Percentiles rank a stretch among this genome's conserved stretches.
These are phyloP conservation scores for Phalaenopsis equestris DNA, from an alignment of 106 monocot species.

Conservation along the genomic window DNA sequence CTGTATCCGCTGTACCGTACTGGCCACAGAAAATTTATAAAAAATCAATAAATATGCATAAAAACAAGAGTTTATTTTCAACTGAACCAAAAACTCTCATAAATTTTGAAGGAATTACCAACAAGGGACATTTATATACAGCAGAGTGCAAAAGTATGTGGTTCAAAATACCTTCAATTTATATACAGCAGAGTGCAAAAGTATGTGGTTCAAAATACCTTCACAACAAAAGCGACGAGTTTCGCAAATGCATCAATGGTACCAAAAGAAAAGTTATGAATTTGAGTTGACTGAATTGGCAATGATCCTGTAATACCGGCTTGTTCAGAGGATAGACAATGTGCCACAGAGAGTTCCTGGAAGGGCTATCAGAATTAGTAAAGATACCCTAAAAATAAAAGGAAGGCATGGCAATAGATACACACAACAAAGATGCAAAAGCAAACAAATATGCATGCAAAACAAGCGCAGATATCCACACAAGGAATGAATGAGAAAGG, in stretches of 20 bases:
- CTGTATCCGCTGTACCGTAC: constrained; percentile 62
- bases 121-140: not conserved
- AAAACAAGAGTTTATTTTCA: not conserved
- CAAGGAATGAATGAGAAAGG: not conserved
- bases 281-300: constrained; percentile 39
- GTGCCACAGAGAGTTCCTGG: constrained; percentile 70
- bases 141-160: not conserved
- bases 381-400: not conserved
- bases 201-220: constrained; percentile 40
- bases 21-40: constrained; percentile 2
- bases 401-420: not conserved
- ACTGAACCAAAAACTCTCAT: not conserved
- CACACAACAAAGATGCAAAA: not conserved
- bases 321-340: constrained; percentile 57
- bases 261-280: constrained; percentile 56
- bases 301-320: constrained; percentile 21
- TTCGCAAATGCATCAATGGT: constrained; percentile 78
- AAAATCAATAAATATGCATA: constrained; percentile 8
- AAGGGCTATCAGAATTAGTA: not conserved
- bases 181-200: not conserved
- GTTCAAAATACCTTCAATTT: constrained; percentile 57
- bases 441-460: not conserved
- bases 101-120: not conserved
- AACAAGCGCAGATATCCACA: not conserved
- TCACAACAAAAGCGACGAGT: constrained; percentile 56